Base-by-base conservation (phyloP, 805 yeast species). In the Lachancea fermentati region DNA sequence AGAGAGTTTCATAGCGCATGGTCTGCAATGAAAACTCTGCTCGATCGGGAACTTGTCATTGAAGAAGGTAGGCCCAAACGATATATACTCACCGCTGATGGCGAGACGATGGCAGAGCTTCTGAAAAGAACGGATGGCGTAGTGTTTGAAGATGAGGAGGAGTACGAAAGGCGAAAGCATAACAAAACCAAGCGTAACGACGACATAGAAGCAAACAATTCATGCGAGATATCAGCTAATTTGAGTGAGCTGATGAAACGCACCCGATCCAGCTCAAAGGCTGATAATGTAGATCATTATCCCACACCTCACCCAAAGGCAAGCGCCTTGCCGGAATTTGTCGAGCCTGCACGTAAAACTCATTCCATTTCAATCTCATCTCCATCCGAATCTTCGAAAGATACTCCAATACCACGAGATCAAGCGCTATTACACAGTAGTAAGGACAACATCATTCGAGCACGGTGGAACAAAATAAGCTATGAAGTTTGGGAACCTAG, bases 1-100 rank as follows among this genome's bases (percentile, higher is more conserved):
- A 72, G 71, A 16, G 82, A 79, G 37, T 75, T 72, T 50, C 78
- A 83, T 54, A 76, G 86, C 1, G 91, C 94, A 0, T 86, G 95
- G 95, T 68, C 66, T 14, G 70, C 85, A 6, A 66, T 81, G 26
- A 81, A 81, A 44, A 78, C 81, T 1, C 63, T 91, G 40, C 52
- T 77, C 14, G 75, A 71, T 19, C 73, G 82, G 38, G 84, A 73
- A 12, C 64, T 84, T 26, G 81, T 89, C 0, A 28, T 50, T 2
- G 64, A 58, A 34, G 58, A 63, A 4, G 88, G 85, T 0, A 66
- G 80, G 24, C 89, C 91, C 0, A 65, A 67, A 26, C 57, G 71
- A 17, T 87, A 78, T 57, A 69, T 60, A 32, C 60, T 89, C 16
- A 85, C 94, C 0, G 87, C 81, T 6, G 76, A 71, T 36, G 97